Percentiles rank a stretch among this genome's conserved stretches.
Conservation (phyloP, 78 protist species). For the Dictyostelium brefeldianum region DNA sequence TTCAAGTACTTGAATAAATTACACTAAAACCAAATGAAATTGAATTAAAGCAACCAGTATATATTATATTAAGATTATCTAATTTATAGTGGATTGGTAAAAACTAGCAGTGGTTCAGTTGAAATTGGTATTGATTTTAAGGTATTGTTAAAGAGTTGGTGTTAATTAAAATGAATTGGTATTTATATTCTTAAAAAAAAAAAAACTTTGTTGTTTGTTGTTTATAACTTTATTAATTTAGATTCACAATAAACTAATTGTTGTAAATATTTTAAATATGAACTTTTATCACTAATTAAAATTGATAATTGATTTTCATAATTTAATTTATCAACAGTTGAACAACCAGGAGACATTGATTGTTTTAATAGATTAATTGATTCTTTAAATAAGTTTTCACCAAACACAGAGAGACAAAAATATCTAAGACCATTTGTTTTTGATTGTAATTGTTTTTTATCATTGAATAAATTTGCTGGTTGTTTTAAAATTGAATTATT, state of each 20-base stretch:
- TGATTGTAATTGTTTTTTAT: neutral
- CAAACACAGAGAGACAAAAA: neutral
- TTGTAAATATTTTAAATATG: slow-evolving; percentile 64
- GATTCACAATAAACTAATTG: slow-evolving; percentile 64
- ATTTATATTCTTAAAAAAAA: no score
- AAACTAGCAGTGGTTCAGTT: no score
- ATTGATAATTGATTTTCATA: slow-evolving; percentile 1
- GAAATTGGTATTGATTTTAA: no score
- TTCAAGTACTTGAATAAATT: no score
- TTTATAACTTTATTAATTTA: neutral
- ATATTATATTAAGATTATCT: no score
- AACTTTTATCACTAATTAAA: slow-evolving; percentile 43
- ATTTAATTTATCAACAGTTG: neutral
- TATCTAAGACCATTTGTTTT: neutral
- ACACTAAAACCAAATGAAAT: no score
- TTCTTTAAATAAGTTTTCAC: neutral
- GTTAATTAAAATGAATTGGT: no score
- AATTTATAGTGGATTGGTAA: no score
- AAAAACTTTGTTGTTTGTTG: neutral
- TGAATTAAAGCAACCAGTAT: no score
- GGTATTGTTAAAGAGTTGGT: no score
- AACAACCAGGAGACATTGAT: neutral
- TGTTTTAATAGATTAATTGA: neutral
- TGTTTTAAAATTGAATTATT: slow-evolving; percentile 12
- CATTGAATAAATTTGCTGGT: neutral